Base-by-base conservation (phyloP, 371 early-diverging fungal species). In the Actinomucor elegans region DNA sequence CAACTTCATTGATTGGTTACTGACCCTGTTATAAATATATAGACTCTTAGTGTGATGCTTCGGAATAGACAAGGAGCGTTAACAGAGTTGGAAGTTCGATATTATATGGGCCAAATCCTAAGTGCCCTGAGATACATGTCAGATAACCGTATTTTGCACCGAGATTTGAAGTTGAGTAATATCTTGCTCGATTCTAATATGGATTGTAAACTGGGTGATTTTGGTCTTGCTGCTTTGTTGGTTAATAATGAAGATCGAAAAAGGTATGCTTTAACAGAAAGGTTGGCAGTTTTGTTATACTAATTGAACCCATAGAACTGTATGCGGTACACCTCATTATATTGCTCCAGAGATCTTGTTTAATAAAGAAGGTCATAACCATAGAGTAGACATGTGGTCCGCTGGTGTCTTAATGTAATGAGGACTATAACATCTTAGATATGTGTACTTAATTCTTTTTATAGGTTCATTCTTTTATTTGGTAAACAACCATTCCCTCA, bases 311-410 rank as follows among this genome's bases (percentile, higher is more conserved):
- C 4, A 5, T 46, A 37, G 35, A 45, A 59, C 49, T 18, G 43
- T 53, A 23, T 60, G 52, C 6, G 99, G 99, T 7, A 98, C 99
- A 1, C 95, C 96, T 0, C 97, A 98, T 69, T 97, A 96, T 61
- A 96, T 99, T 73, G 98, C 98, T 15, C 96, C 97, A 10, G 98
- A 97, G 73, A 90, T 96, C 50, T 92, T 97, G 62, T 63, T 89
- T 57, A 89, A 89, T 44, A 86, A 87, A 41, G 94, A 31, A n/a
- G 58, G 37, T 2, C 99, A 99, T 69, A 91, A 96, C 46, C 96
- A 85, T 69, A 96, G 94, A 61, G 99, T 91, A 8, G 99, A 99
- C 65, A 86, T 99, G 50, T 99, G 99, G 99, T 93, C 97, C 4
- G 66, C 98, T 2, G 99, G 99, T 21, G 88, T 99, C 4, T 84